These are phyloP conservation scores for Clarireedia paspali DNA, from an alignment of 2,329 filamentous ascomycete species.

Conservation along the genomic window DNA sequence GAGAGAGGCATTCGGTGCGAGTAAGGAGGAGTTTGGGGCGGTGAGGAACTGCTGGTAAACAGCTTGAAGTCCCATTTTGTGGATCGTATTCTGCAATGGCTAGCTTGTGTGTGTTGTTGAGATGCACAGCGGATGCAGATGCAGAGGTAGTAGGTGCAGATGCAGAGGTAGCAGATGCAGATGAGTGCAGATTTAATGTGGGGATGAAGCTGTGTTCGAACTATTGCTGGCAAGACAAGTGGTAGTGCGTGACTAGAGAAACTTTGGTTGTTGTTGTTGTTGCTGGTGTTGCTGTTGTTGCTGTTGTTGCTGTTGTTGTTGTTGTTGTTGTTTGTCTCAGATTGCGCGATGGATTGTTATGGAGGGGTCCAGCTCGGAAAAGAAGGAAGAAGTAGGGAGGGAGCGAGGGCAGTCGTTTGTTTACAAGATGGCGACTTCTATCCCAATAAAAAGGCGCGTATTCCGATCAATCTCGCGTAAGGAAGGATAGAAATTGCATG, in stretches of 20 bases:
- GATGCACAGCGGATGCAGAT: slow-evolving; percentile 1
- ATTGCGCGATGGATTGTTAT: no score
- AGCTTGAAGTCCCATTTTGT: slow-evolving; percentile 41
- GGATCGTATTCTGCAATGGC: neutral
- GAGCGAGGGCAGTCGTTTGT: neutral
- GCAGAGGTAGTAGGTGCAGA: no score
- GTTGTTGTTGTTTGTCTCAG: no score
- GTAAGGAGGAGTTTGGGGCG: slow-evolving; percentile 53
- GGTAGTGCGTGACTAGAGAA: no score
- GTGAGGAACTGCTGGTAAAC: slow-evolving; percentile 67
- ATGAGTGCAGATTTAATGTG: no score
- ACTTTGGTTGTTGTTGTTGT: no score
- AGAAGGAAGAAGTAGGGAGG: neutral
- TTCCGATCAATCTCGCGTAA: neutral
- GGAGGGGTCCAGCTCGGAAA: no score
- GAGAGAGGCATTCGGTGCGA: slow-evolving; percentile 60
- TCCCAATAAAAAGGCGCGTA: neutral
- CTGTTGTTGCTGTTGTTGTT: no score
- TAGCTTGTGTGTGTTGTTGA: neutral
- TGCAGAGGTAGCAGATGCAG: no score
- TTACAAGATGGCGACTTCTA: neutral
- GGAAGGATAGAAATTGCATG: neutral
- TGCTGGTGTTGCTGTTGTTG: no score
- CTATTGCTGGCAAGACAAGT: no score
- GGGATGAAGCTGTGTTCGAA: no score